These are phyloP conservation scores for Akanthomyces muscarius DNA, from an alignment of 2,329 filamentous ascomycete genomes.

Conservation along the genomic window DNA sequence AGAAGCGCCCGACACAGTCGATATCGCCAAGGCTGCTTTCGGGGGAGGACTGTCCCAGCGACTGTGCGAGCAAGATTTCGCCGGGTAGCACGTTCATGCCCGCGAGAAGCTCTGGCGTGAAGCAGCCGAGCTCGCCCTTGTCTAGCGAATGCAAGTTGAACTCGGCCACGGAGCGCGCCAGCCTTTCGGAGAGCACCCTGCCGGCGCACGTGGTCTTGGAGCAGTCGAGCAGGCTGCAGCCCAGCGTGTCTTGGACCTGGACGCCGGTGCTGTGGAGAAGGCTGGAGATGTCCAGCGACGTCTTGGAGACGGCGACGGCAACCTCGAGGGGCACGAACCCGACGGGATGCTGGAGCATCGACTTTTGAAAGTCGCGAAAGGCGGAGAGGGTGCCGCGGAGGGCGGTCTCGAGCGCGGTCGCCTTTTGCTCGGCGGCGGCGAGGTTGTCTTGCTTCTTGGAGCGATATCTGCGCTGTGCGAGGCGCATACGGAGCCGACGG, in stretches of 20 bases:
- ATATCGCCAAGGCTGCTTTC: neutral
- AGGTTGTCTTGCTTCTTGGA: slow-evolving; percentile 17
- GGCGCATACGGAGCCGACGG: slow-evolving; percentile 11
- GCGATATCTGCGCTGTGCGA: slow-evolving; percentile 15
- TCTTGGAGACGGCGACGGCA: slow-evolving; percentile 4
- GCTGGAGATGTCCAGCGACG: slow-evolving; percentile 12
- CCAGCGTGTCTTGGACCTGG: slow-evolving; percentile 14
- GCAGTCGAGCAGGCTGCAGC: slow-evolving; percentile 11
- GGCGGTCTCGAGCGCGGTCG: slow-evolving; percentile 6
- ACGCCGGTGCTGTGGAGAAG: slow-evolving; percentile 14
- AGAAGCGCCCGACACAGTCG: neutral
- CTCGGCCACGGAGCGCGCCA: neutral
- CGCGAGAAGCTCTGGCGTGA: slow-evolving; percentile 3
- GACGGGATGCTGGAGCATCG: slow-evolving; percentile 4
- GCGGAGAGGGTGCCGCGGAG: slow-evolving; percentile 13
- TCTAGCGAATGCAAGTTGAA: neutral
- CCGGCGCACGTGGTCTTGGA: slow-evolving; percentile 1
- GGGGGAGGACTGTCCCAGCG: neutral
- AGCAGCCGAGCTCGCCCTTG: neutral
- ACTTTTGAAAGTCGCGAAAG: slow-evolving; percentile 12
- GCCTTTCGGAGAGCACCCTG: neutral
- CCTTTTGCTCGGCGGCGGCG: slow-evolving; percentile 15
- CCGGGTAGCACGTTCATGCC: slow-evolving; percentile 5
- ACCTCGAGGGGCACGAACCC: slow-evolving; percentile 6
- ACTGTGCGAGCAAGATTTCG: slow-evolving; percentile 12